phyloP scores from a whole-genome alignment of 129 eudicot species.

The Sambucus nigra region DNA sequence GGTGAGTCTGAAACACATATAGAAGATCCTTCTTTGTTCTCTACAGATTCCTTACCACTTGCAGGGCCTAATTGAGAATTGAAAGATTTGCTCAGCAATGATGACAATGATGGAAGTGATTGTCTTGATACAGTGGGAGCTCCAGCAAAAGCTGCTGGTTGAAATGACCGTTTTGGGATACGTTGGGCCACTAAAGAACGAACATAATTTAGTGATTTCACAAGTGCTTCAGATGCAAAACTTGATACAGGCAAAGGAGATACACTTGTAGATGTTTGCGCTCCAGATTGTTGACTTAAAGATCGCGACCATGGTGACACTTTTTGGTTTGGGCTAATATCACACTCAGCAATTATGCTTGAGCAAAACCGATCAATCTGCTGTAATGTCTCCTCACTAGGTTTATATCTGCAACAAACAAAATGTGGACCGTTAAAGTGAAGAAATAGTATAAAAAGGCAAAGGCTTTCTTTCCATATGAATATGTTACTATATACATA shows the following conservation, averaged over 20 bases:
- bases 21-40: constrained; percentile 61
- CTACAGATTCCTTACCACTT: constrained; percentile 54
- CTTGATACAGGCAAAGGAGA: constrained; percentile 84
- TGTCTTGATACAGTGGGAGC: constrained; percentile 74
- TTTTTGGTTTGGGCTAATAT: constrained; percentile 57
- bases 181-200: constrained; percentile 90
- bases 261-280: constrained; percentile 34
- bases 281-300: constrained; percentile 45
- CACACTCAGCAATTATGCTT: constrained; percentile 74
- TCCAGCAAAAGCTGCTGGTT: constrained; percentile 89
- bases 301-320: constrained; percentile 62
- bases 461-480: too few relatives aligned
- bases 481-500: too few relatives aligned
- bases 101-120: constrained; percentile 82
- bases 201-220: constrained; percentile 76
- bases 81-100: constrained; percentile 85
- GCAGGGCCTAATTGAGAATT: constrained; percentile 81
- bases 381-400: constrained; percentile 80
- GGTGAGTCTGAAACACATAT: constrained; percentile 53
- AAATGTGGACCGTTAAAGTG: not conserved
- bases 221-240: constrained; percentile 81
- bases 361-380: constrained; percentile 84
- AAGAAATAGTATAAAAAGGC: not conserved
- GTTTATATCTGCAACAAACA: constrained; percentile 69
- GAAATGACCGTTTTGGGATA: constrained; percentile 80